These are phyloP conservation scores for Globisporangium alternatum DNA, from an alignment of 352 stramenopile genomes.

Conservation along the genomic window DNA sequence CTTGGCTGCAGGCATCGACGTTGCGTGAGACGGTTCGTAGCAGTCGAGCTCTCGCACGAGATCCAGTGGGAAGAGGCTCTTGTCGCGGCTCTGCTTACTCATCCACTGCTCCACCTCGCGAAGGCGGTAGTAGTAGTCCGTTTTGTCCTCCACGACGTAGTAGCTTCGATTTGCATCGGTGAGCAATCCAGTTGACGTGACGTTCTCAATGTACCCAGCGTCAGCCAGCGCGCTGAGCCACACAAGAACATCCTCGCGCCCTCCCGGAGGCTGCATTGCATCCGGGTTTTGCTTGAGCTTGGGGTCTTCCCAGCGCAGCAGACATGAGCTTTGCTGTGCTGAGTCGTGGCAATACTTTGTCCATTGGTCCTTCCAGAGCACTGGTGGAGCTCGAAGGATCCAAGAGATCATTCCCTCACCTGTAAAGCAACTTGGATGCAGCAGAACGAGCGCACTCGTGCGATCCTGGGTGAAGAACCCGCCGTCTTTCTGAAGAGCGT, in stretches of 20 bases:
- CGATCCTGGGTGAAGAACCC: conserved; percentile 59
- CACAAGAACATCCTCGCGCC: conserved; percentile 28
- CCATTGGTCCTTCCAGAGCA: conserved; percentile 60
- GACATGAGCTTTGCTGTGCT: conserved; percentile 16
- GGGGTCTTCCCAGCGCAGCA: conserved; percentile 34
- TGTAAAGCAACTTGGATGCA: conserved; percentile 46
- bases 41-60: conserved; percentile 65
- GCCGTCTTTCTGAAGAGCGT: conserved; percentile 37
- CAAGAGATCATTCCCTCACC: conserved; percentile 63
- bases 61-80: conserved; percentile 62
- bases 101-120: conserved; percentile 54
- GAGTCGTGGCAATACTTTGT: conserved; percentile 44
- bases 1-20: not conserved
- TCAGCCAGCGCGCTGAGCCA: conserved; percentile 63
- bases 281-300: conserved; percentile 39
- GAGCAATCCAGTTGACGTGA: conserved; percentile 18
- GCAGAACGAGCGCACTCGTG: conserved; percentile 31
- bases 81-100: conserved; percentile 24
- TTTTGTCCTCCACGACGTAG: conserved; percentile 41
- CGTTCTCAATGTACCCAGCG: conserved; percentile 58
- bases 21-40: conserved; percentile 15
- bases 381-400: conserved; percentile 37
- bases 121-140: conserved; percentile 52
- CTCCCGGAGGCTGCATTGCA: conserved; percentile 42
- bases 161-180: conserved; percentile 34